Evolutionary conservation across 1,284 basidiomycete species (phyloP).

Genomic region (Marasmius fiardii): DNA sequence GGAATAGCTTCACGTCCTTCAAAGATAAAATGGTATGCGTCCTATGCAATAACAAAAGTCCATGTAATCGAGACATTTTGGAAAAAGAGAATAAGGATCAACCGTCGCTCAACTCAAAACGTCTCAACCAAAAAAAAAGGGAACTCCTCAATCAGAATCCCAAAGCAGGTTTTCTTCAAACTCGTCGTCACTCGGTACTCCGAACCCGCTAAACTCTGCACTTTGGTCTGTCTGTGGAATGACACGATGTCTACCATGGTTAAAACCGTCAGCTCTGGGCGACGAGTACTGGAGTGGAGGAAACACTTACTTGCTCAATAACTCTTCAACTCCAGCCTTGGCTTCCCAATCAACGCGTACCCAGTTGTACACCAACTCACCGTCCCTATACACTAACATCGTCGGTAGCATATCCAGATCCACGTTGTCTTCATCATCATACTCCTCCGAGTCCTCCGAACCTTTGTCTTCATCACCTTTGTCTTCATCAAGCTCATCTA

Average conservation of each 20-base stretch:
- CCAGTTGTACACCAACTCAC: slow-evolving; percentile 81
- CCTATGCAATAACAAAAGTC: too few species aligned
- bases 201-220: slow-evolving; percentile 29
- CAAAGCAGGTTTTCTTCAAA: slow-evolving; percentile 39
- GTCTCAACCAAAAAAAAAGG: not conserved
- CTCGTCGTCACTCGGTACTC: slow-evolving; percentile 42
- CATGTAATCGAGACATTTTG: too few species aligned
- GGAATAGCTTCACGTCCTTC: too few species aligned
- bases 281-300: not conserved
- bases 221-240: slow-evolving; percentile 30
- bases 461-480: too few species aligned
- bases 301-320: slow-evolving; percentile 54
- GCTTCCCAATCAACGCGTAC: slow-evolving; percentile 86
- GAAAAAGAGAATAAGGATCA: too few species aligned
- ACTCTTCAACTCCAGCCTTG: slow-evolving; percentile 58
- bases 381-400: slow-evolving; percentile 75
- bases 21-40: too few species aligned
- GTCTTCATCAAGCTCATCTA: slow-evolving; percentile 6
- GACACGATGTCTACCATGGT: slow-evolving; percentile 38
- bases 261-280: slow-evolving; percentile 2
- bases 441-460: slow-evolving; percentile 34
- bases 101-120: not conserved
- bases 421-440: slow-evolving; percentile 53
- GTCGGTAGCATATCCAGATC: slow-evolving; percentile 84
- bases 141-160: slow-evolving; percentile 6